Evolutionary conservation across 352 stramenopile species (phyloP).

Genomic region (Pythium oligandrum): DNA sequence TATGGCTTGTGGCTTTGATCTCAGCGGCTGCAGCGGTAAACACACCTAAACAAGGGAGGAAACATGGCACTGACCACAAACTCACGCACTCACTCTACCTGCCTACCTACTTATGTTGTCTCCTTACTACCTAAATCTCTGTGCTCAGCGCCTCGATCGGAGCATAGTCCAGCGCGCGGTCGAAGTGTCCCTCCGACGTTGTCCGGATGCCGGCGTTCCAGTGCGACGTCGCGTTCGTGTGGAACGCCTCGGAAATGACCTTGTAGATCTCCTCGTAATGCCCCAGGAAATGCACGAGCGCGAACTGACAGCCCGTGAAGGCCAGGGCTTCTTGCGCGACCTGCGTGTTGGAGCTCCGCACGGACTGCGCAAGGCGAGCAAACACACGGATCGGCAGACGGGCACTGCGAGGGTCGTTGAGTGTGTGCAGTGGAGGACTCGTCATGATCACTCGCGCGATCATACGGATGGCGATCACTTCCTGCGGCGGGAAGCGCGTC

Average conservation of each 20-base stretch:
- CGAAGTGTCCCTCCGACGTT: conserved; percentile 68
- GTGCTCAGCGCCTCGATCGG: neutral
- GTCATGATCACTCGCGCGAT: conserved; percentile 83
- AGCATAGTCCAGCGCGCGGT: conserved; percentile 72
- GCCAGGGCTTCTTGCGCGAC: conserved; percentile 78
- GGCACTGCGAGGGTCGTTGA: conserved; percentile 22
- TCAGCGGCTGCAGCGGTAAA: conserved; percentile 72
- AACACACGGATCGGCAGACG: conserved; percentile 37
- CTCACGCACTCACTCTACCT: neutral
- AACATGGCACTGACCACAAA: neutral
- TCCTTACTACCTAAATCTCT: neutral
- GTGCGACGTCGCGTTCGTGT: conserved; percentile 52
- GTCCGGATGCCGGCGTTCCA: conserved; percentile 70
- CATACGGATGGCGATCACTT: conserved; percentile 78
- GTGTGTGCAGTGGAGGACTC: conserved; percentile 48
- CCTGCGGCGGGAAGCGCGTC: conserved; percentile 51
- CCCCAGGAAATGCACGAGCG: conserved; percentile 68
- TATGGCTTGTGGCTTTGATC: conserved; percentile 84
- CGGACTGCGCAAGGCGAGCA: conserved; percentile 40
- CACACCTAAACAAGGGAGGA: conserved; percentile 19
- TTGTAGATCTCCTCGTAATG: conserved; percentile 62
- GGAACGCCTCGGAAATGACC: conserved; percentile 54
- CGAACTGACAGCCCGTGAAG: conserved; percentile 81
- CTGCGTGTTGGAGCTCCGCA: conserved; percentile 58
- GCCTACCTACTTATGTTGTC: neutral